Evolutionary conservation across 2,329 filamentous ascomycete genomes (phyloP).

Genomic region (Talaromyces sp.): DNA sequence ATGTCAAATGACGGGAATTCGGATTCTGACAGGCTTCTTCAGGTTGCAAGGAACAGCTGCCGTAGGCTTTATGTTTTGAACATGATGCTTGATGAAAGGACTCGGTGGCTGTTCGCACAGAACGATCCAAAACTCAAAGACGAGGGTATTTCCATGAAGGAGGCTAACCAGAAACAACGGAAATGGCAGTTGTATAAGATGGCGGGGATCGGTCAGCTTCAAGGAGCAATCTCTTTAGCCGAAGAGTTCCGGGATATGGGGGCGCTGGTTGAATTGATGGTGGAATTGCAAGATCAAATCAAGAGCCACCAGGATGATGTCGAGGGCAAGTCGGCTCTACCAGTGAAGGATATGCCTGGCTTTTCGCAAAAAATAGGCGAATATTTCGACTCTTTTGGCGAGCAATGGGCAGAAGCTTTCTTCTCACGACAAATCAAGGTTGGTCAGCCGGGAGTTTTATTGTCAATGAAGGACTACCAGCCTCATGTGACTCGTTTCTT

Average conservation of each 20-base stretch:
- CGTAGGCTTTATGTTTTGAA: constrained; percentile 56
- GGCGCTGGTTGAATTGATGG: constrained; percentile 53
- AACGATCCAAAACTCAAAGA: constrained; percentile 45
- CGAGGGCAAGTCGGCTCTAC: background rate
- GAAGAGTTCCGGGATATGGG: constrained; percentile 60
- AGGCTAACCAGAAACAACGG: constrained; percentile 38
- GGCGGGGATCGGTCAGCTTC: constrained; percentile 50
- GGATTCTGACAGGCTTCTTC: constrained; percentile 34
- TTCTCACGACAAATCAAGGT: constrained; percentile 72
- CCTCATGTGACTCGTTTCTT: constrained; percentile 74
- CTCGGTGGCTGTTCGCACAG: constrained; percentile 54
- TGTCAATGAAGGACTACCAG: constrained; percentile 66
- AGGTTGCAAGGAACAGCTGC: constrained; percentile 49
- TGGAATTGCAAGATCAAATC: constrained; percentile 37
- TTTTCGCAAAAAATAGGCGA: constrained; percentile 36
- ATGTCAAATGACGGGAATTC: constrained; percentile 25
- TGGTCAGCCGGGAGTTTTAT: constrained; percentile 61
- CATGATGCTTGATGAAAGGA: constrained; percentile 56
- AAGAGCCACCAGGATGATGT: constrained; percentile 20
- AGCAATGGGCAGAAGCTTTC: constrained; percentile 60
- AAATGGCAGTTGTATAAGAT: constrained; percentile 45
- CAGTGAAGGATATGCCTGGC: constrained; percentile 26
- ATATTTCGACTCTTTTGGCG: constrained; percentile 50
- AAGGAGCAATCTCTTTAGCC: constrained; percentile 56
- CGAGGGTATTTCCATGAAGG: constrained; percentile 46